A percentile compares a stretch with the other conserved stretches of the same genome.
phyloP scores from a whole-genome alignment of 495 filamentous ascomycete genomes.

The Penicillium canariense region DNA sequence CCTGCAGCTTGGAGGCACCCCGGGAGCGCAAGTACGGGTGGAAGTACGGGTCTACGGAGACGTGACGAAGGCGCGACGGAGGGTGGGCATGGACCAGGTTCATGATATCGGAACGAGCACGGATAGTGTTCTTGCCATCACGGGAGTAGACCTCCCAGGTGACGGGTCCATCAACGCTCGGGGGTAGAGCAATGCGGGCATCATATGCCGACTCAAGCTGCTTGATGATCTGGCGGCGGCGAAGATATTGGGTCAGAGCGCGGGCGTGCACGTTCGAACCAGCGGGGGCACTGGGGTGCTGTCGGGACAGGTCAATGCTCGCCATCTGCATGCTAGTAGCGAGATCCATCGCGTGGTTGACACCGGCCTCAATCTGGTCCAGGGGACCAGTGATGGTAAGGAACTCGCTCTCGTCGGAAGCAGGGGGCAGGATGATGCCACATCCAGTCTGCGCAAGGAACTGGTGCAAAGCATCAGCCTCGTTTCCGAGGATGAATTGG shows the following conservation, averaged over 20 bases:
- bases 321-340: constrained; percentile 78
- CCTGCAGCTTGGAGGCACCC: constrained; percentile 58
- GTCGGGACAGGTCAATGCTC: constrained; percentile 72
- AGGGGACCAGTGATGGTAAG: constrained; percentile 80
- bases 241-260: constrained; percentile 80
- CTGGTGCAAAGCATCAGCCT: constrained; percentile 71
- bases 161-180: constrained; percentile 56
- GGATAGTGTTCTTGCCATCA: constrained; percentile 77
- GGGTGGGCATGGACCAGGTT: constrained; percentile 77
- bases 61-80: constrained; percentile 65
- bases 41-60: constrained; percentile 82
- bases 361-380: constrained; percentile 65
- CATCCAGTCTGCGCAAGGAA: constrained; percentile 92
- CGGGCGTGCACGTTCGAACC: constrained; percentile 74
- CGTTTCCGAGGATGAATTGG: constrained; percentile 85
- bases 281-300: constrained; percentile 68
- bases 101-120: constrained; percentile 77
- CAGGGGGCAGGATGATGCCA: constrained; percentile 72
- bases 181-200: constrained; percentile 77
- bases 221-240: constrained; percentile 70
- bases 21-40: constrained; percentile 71
- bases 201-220: constrained; percentile 73
- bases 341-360: constrained; percentile 77
- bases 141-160: constrained; percentile 83
- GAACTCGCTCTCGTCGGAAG: constrained; percentile 69